Evolutionary conservation across 208 protist species (phyloP).

Genomic region (Wallacemonas sp.): DNA sequence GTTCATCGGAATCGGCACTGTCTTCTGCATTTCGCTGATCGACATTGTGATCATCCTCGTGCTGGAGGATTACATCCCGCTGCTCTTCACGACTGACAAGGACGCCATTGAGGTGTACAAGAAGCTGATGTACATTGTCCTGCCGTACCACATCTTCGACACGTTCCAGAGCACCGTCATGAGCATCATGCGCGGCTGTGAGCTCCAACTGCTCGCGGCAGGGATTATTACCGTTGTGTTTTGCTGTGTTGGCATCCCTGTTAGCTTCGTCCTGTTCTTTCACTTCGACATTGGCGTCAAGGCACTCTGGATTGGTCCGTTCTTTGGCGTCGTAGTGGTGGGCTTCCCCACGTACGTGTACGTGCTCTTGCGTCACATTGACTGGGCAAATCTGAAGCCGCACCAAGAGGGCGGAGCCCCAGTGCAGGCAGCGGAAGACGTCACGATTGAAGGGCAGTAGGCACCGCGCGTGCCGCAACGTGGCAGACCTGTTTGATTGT

Average conservation of each 20-base stretch:
- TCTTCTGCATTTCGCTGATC: constrained; percentile 41
- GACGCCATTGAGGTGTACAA: constrained; percentile 37
- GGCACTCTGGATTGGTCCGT: constrained; percentile 79
- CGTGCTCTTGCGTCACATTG: constrained; percentile 65
- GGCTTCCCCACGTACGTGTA: constrained; percentile 69
- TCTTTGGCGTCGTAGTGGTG: constrained; percentile 43
- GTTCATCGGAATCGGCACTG: constrained; percentile 56
- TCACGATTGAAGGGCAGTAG: not conserved
- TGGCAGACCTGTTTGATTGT: not conserved
- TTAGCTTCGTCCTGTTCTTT: constrained; percentile 81
- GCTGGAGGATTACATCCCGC: constrained; percentile 58
- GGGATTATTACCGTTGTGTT: constrained; percentile 62
- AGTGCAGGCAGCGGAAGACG: not conserved
- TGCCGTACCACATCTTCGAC: constrained; percentile 85
- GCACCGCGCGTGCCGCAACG: too few relatives aligned
- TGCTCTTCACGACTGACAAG: constrained; percentile 52
- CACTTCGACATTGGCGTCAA: constrained; percentile 67
- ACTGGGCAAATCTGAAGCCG: constrained; percentile 69
- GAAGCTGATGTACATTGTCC: constrained; percentile 59
- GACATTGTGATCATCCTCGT: constrained; percentile 49
- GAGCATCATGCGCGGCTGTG: constrained; percentile 75
- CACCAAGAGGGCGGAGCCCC: constrained; percentile 31
- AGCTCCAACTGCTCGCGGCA: constrained; percentile 68
- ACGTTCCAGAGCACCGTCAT: constrained; percentile 83
- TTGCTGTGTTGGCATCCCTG: constrained; percentile 61